phyloP scores from a whole-genome alignment of 1,139 yeast genomes.

The Geotrichum klebahnii region DNA sequence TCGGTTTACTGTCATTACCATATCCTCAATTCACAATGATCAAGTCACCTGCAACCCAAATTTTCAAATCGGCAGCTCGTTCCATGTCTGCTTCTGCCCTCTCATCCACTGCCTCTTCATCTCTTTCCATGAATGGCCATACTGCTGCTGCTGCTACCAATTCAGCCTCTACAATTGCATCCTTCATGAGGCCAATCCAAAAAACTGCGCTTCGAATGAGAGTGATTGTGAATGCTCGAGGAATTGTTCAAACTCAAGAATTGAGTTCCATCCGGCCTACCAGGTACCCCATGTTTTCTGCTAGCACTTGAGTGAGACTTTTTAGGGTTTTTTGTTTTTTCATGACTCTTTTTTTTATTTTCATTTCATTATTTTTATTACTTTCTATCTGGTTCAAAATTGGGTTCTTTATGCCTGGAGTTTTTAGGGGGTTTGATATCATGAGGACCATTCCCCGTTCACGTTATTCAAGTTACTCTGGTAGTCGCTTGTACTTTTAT shows the following conservation, averaged over 20 bases:
- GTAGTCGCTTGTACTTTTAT: no score
- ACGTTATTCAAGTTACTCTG: no score
- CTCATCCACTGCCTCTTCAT: neutral
- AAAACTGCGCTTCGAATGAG: slow-evolving; percentile 17
- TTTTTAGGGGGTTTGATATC: no score
- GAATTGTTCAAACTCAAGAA: slow-evolving; percentile 17
- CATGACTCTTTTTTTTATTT: neutral
- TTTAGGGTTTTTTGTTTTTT: neutral
- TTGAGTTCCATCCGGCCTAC: slow-evolving; percentile 9
- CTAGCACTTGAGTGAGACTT: neutral
- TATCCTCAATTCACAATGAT: neutral
- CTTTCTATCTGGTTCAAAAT: no score
- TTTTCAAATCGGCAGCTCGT: slow-evolving; percentile 13
- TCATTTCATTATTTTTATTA: no score
- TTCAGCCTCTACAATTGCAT: neutral
- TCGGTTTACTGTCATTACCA: neutral
- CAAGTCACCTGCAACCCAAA: slow-evolving; percentile 1
- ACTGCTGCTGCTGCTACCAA: neutral
- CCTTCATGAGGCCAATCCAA: neutral
- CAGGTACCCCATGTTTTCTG: no score
- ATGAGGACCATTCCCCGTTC: no score
- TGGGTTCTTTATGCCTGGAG: no score
- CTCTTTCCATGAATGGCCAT: neutral
- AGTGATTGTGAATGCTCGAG: slow-evolving; percentile 16
- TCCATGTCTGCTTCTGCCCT: slow-evolving; percentile 6